Base-by-base conservation (phyloP, 140 eudicot genomes). In the Oenanthe javanica region DNA sequence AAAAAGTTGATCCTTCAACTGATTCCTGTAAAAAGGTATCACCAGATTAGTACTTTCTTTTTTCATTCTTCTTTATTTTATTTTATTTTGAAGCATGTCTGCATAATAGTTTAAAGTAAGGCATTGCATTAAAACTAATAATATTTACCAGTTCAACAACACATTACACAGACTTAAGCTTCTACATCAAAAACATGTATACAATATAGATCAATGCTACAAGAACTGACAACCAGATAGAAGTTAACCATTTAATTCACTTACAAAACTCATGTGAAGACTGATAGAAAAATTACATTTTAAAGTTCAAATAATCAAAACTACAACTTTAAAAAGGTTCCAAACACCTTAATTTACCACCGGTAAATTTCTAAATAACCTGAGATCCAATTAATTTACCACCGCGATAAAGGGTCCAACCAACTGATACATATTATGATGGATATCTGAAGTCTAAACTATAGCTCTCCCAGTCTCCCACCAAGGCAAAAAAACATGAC, bases 1-100 rank as follows among this genome's bases (percentile, higher is more conserved):
- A 61, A 86, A 85, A 46, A 89, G 77, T 81, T 89, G 87, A 85
- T 89, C 92, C 86, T 87, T 87, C 77, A 89, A 84, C 81, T 85
- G 88, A 79, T 81, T 59, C 85, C 98, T 94, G 88, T 80, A 72
- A 42, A 27, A 23, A 86, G 25, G 69, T 48, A 46, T 59, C 46
- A 84, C 61, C 45, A 45, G 31, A 77, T 45, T 57, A 75, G 55
- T 3, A 63, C 2, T 46, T 18, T 12, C 27, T 6, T 6, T 25
- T 66, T 67, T 13, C 15, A 0, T 27, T 27, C 18, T 63, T 63
- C 40, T 63, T 25, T n/a, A 21, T 0, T 61, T 21, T 1, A 51
- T 66, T 23, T 3, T 0, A 59, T 19, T 7, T 59, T 21, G 19
- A 23, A 12, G 19, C 47, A 13, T 21, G 54, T 49, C 48, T 36